Evolutionary conservation across 2,329 filamentous ascomycete species (phyloP), one percentile per base, ranked within the genome.

Genomic region (Drechslera avenae): DNA sequence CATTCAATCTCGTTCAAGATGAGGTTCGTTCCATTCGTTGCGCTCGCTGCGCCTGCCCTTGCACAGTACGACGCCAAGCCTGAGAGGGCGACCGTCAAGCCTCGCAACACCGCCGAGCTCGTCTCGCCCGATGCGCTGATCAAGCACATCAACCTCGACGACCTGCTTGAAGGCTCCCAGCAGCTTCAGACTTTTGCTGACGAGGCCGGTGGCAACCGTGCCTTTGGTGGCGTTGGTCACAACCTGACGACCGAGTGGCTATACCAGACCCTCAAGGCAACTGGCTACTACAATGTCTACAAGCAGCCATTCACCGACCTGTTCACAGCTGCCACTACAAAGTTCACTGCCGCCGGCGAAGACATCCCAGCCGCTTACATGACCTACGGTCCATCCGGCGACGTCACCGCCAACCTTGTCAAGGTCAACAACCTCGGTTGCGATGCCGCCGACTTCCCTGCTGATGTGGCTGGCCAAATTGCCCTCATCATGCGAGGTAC

Each of bases 401-500:
- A 79, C 56, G 69, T 83, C 61, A 81, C 78, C 57, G 74, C 87
- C 70, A 74, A 84, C 8, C 65, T 90, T 3, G 77, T 86, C n/a
- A 77, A 84, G 9, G 83, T 87, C 8, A 71, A 74, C 8, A 85
- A 86, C 63, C 71, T 84, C 4, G 89, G 89, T 39, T 92, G 89
- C 69, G 68, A 81, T 13, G 73, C 76, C 4, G 56, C 57, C 4
- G 86, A 91, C 71, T 91, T 83, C 66, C 82, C 86, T 2, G 62
- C 77, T 3, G 71, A 75, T 1, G 75, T 86, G 4, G 69, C 77
- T 35, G 86, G 84, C 40, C 83, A 85, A 56, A 84, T 92, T 48
- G 88, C 86, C 4, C 78, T 91, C 30, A 79, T 91, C 58, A 77
- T 79, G 33, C 84, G 89, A 47, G 89, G 89, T 45, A 78, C 74